Base-by-base conservation (phyloP, 2,329 filamentous ascomycete genomes). In the Fusarium zealandicum region DNA sequence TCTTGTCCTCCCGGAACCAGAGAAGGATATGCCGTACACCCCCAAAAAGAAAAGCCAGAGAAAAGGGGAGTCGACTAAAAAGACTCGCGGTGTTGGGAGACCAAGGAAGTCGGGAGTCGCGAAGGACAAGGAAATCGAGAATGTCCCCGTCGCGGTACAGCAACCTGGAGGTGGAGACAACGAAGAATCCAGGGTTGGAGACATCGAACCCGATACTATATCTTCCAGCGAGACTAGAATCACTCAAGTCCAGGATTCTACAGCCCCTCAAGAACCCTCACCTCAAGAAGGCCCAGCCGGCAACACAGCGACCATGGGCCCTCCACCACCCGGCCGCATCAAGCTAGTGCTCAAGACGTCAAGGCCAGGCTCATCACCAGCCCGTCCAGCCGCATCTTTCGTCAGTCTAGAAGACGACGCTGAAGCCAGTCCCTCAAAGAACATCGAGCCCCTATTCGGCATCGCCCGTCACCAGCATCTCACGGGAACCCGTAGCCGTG, bases 401-500 rank as follows among this genome's bases (percentile, higher is more conserved):
- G 12, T 18, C n/a, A 27, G 5, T n/a, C 31, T 25, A 5, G 31
- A 28, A 22, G 30, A 43, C 6, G 28, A 14, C 5, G n/a, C 30
- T 1, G 45, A 38, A 2, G 9, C 10, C 3, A 57, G 43, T 17
- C 37, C 46, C 2, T 11, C 22, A 7, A 66, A 63, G 30, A 54
- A 20, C n/a, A n/a, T 20, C 5, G 58, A 60, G 4, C 57, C 51
- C 1, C 50, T 66, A 2, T 67, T 67, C n/a, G 65, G 65, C n/a
- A 51, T 67, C 11, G 47, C 43, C 3, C 54, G 58, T n/a, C 33
- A 57, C 13, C 56, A 59, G 1, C 50, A 36, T 6, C 46, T 67
- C 4, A 10, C 41, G 3, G 28, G 45, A 3, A 42, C 61, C 1
- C 51, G 52, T 5, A 30, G 35, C 7, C 54, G 56, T 17, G 37